Conservation (phyloP, 2,329 filamentous ascomycete genomes). For the Bipolaris gigantea region DNA sequence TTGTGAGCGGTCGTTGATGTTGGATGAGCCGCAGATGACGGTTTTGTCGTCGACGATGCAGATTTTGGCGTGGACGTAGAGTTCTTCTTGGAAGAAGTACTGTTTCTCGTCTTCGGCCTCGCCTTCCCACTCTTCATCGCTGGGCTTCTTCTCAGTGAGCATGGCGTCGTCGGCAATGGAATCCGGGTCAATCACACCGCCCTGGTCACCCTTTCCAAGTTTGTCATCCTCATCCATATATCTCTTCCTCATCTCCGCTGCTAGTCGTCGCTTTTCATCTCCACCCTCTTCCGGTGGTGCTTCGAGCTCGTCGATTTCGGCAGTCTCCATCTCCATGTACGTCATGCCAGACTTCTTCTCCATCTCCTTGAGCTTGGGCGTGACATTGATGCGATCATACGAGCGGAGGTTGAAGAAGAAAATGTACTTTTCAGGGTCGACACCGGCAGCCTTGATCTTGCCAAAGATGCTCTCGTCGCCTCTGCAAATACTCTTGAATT, state of each 20-base stretch:
- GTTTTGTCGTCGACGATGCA: conserved; percentile 85
- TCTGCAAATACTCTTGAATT: conserved; percentile 93
- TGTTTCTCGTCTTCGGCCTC: conserved; percentile 73
- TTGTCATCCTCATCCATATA: conserved; percentile 50
- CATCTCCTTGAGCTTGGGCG: conserved; percentile 68
- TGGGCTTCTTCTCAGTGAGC: conserved; percentile 65
- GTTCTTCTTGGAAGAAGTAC: conserved; percentile 92
- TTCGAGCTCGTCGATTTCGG: conserved; percentile 89
- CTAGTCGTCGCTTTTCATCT: conserved; percentile 47
- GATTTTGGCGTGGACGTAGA: conserved; percentile 93
- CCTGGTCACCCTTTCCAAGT: conserved; percentile 44
- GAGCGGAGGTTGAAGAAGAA: conserved; percentile 93
- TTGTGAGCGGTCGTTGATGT: conserved; percentile 89
- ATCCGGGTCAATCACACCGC: conserved; percentile 58
- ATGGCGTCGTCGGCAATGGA: conserved; percentile 79
- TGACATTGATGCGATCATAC: conserved; percentile 90
- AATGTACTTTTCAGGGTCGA: conserved; percentile 77
- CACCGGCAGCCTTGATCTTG: conserved; percentile 70
- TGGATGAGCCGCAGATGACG: conserved; percentile 83
- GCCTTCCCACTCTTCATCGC: conserved; percentile 76
- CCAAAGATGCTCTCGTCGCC: conserved; percentile 90
- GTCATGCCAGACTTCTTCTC: conserved; percentile 80
- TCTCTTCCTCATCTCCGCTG: conserved; percentile 50
- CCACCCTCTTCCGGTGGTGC: conserved; percentile 35
- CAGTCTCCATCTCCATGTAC: conserved; percentile 84